phyloP scores from a whole-genome alignment of 352 stramenopile genomes.

The Phytophthora sp. region DNA sequence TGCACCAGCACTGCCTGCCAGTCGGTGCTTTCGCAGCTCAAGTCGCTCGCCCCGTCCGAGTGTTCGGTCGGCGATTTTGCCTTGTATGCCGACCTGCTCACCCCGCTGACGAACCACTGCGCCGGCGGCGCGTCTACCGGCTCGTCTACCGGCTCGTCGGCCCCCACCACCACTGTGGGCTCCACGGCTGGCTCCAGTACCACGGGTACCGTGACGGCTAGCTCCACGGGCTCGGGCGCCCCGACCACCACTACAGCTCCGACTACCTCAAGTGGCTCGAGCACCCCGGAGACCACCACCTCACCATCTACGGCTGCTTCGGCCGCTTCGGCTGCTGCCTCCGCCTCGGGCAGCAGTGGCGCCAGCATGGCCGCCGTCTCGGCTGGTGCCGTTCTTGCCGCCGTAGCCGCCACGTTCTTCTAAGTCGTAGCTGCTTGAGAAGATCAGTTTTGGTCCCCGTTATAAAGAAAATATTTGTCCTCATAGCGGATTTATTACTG shows the following conservation, averaged over 20 bases:
- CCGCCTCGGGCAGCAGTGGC: conserved; percentile 25
- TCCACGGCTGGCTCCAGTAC: conserved; percentile 11
- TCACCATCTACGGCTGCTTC: conserved; percentile 21
- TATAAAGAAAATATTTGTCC: conserved; percentile 32
- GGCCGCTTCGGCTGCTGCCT: conserved; percentile 10
- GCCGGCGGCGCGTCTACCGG: neutral
- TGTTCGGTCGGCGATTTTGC: conserved; percentile 40
- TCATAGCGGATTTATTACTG: conserved; percentile 16
- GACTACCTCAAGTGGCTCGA: conserved; percentile 24
- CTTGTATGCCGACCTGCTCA: conserved; percentile 44
- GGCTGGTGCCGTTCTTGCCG: conserved; percentile 30
- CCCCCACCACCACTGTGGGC: neutral
- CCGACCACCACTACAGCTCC: conserved; percentile 11
- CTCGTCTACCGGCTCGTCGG: conserved; percentile 8
- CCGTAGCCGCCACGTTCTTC: conserved; percentile 34
- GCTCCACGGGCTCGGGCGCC: conserved; percentile 17
- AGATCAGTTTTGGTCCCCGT: conserved; percentile 14
- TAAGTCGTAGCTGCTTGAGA: conserved; percentile 31
- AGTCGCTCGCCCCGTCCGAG: conserved; percentile 32
- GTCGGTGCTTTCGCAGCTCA: conserved; percentile 35
- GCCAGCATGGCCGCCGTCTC: conserved; percentile 31
- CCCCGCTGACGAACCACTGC: conserved; percentile 33
- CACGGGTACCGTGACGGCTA: conserved; percentile 12
- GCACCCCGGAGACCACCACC: conserved; percentile 16
- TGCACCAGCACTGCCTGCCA: conserved; percentile 41